Base-by-base conservation (phyloP, 2,329 filamentous ascomycete genomes). In the Penicillium olsonii region DNA sequence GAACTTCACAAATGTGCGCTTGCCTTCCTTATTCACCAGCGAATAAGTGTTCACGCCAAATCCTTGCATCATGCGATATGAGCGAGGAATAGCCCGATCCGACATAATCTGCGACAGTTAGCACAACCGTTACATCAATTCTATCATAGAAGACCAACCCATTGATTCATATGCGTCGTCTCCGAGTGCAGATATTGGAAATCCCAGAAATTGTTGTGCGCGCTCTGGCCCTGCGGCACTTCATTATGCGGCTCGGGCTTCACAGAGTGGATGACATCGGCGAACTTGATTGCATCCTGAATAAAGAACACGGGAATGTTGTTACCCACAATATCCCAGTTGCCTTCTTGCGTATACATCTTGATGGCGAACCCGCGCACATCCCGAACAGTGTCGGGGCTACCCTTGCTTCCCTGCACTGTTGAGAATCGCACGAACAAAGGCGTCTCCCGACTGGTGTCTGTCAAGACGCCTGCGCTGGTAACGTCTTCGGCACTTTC, bases 371-470 rank as follows among this genome's bases (percentile, higher is more conserved):
- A 81, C 3, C 78, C 78, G 47, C 76, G 68, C 43, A 77, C 67
- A 65, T 82, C 78, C 27, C 78, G 67, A 3, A 74, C 72, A 1
- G 73, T 76, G 52, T 81, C 79, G 5, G 88, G 87, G 43, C 85
- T 88, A 11, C 88, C 89, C 27, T 84, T 80, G 64, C 84, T 88
- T 6, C 87, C 87, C 2, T 88, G 77, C 0, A 90, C 88, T 0
- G 89, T 92, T 0, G 88, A 92, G 68, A 94, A 92, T 0, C 88
- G 84, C 14, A 87, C 63, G 63, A 90, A 89, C 1, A 88, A 75
- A 0, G 72, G 71, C 2, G 87, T 90, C 27, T 78, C 81, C 24
- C 84, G 79, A 0, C 80, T 82, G 0, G 84, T 88, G 54, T 89
- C 86, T 2, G 82, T 89, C 38, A 90, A 70, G 3, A 89, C 76